A percentile compares a stretch with the other conserved stretches of the same genome.
These are phyloP conservation scores for Tieghemostelium lacteum DNA, from an alignment of 78 protist species.

Conservation along the genomic window DNA sequence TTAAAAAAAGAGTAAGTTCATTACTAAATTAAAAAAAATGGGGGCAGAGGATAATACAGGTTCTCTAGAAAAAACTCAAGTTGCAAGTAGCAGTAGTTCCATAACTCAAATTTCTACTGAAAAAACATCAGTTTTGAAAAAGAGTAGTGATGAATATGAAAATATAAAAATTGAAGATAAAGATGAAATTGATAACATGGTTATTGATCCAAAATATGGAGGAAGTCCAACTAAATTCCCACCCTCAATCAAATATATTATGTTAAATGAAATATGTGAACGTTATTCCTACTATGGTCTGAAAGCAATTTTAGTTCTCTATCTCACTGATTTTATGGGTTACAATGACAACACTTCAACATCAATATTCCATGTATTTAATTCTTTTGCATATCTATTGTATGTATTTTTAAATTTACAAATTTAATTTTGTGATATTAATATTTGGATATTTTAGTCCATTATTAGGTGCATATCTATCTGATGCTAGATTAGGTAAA, in stretches of 20 bases:
- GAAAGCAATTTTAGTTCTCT: constrained; percentile 62
- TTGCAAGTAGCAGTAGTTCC: too few species aligned
- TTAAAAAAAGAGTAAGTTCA: too few species aligned
- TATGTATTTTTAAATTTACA: background rate
- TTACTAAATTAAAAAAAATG: too few species aligned
- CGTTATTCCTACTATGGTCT: constrained; percentile 76
- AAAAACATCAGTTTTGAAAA: background rate
- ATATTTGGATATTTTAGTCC: constrained; percentile 54
- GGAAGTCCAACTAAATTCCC: constrained; percentile 34
- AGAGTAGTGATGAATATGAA: background rate
- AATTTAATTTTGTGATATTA: background rate
- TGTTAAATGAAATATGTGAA: constrained; percentile 84
- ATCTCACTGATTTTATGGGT: constrained; percentile 39
- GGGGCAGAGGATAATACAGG: too few species aligned
- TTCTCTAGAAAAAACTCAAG: too few species aligned
- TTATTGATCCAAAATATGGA: background rate
- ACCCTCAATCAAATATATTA: constrained; percentile 32
- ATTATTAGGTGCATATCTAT: constrained; percentile 73
- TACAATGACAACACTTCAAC: constrained; percentile 60
- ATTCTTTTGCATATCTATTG: constrained; percentile 54
- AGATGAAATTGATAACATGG: too few species aligned
- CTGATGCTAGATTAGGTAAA: constrained; percentile 79
- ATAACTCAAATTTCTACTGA: too few species aligned
- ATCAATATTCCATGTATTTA: constrained; percentile 58
- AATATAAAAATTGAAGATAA: background rate